phyloP scores from a whole-genome alignment of 2,329 filamentous ascomycete genomes.

The Aureobasidium sp. region DNA sequence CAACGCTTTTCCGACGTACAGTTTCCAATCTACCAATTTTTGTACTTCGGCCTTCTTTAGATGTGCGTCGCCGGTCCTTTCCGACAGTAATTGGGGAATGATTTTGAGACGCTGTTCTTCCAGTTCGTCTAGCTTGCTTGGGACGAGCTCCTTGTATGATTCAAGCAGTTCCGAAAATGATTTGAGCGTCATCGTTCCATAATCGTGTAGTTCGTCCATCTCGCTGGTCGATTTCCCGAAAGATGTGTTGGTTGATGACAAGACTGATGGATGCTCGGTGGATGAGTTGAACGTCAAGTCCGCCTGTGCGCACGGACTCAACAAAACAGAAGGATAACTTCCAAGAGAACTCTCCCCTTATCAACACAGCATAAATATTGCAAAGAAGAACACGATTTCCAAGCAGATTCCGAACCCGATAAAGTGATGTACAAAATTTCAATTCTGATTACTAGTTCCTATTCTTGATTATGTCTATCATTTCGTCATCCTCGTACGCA shows the following conservation, averaged over 20 bases:
- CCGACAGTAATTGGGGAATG: slow-evolving; percentile 42
- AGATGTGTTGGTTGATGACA: not conserved
- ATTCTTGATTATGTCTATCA: not conserved
- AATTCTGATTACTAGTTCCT: not conserved
- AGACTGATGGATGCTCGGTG: not conserved
- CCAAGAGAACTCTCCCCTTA: not conserved
- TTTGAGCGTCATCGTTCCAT: slow-evolving; percentile 20
- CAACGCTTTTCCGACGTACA: slow-evolving; percentile 41
- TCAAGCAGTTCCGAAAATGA: slow-evolving; percentile 20
- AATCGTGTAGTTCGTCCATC: not conserved
- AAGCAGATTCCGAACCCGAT: too few relatives aligned
- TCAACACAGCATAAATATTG: not conserved
- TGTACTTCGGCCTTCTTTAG: slow-evolving; percentile 53
- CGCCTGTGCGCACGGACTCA: slow-evolving; percentile 5
- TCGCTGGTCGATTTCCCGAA: not conserved
- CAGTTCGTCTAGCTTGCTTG: slow-evolving; percentile 43
- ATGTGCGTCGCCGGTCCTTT: slow-evolving; percentile 25
- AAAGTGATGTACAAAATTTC: too few relatives aligned
- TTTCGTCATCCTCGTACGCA: not conserved
- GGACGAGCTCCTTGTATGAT: slow-evolving; percentile 21
- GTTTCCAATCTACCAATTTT: slow-evolving; percentile 60
- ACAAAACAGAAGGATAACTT: not conserved
- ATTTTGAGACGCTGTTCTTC: slow-evolving; percentile 53
- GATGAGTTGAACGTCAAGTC: not conserved
- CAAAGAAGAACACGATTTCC: not conserved